Evolutionary conservation across 257 asterid species (phyloP), one percentile per base, ranked within the genome.

Genomic region (Fraxinus excelsior): DNA sequence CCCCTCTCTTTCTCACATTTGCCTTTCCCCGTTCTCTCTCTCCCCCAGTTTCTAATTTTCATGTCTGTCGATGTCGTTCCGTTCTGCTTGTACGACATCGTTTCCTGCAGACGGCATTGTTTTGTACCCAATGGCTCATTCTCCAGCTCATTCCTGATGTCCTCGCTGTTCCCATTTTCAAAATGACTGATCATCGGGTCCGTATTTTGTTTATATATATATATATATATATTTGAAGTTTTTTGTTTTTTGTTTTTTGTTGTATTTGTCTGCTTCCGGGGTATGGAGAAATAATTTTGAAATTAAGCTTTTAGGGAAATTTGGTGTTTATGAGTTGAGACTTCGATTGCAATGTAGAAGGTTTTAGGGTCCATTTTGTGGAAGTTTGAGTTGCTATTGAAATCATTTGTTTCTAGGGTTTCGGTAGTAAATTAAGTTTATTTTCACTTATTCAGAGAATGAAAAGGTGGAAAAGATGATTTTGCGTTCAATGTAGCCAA

Each of bases 161-260:
- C 78, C 65, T 80, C 70, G 31, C 37, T 76, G 80, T 85, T 79
- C 56, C 85, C 88, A 53, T 80, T 84, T 78, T 78, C 86, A 80
- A 73, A 71, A 84, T 84, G 90, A 86, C 85, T 74, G 84, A 78
- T 84, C 88, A 70, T 51, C 85, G 82, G 85, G 86, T 85, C 51
- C 31, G 64, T 70, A 1, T 53, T 78, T 70, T 66, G 6, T 1
- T 31, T 67, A 9, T 23, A 42, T 69, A 26, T 10, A 49, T n/a
- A n/a, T n/a, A n/a, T n/a, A n/a, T n/a, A n/a, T n/a, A n/a, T n/a
- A n/a, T n/a, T n/a, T n/a, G n/a, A n/a, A n/a, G n/a, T 25, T 19
- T 7, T 70, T 19, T 4, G 6, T 18, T 7, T 67, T 51, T n/a
- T 37, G 19, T 7, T 9, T 56, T 53, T 40, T 53, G 23, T 37